These are phyloP conservation scores for Aciculoconidium aculeatum DNA, from an alignment of 805 yeast species.

Conservation along the genomic window DNA sequence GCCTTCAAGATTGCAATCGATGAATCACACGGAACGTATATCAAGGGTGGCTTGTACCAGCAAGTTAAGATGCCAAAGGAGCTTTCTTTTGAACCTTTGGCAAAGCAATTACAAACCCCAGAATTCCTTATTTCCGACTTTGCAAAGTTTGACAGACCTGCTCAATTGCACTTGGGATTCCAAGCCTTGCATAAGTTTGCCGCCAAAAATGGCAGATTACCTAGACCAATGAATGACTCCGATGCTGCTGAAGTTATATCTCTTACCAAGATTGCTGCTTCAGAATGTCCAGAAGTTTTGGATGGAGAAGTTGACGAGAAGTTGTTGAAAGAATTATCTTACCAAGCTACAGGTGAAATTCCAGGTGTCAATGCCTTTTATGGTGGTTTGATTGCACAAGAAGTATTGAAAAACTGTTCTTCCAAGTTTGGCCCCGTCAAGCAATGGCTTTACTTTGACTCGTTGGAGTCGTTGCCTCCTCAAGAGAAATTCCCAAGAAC, in stretches of 20 bases:
- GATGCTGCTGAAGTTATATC: conserved; percentile 67
- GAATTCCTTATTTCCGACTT: conserved; percentile 79
- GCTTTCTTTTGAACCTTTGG: conserved; percentile 57
- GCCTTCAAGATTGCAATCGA: conserved; percentile 72
- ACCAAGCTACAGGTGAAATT: conserved; percentile 85
- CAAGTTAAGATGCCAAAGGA: conserved; percentile 82
- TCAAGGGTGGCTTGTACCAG: conserved; percentile 83
- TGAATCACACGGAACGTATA: conserved; percentile 54
- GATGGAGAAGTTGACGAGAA: conserved; percentile 55
- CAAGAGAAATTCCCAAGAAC: conserved; percentile 51
- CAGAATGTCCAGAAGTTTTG: conserved; percentile 50
- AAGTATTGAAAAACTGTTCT: conserved; percentile 89
- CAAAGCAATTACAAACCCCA: conserved; percentile 65
- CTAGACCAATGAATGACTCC: conserved; percentile 67
- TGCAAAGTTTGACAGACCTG: conserved; percentile 91
- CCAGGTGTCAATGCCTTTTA: conserved; percentile 85
- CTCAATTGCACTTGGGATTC: conserved; percentile 86
- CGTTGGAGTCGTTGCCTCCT: conserved; percentile 83
- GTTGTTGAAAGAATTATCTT: conserved; percentile 66
- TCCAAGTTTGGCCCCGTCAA: conserved; percentile 92
- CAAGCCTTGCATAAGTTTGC: conserved; percentile 79
- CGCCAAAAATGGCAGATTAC: conserved; percentile 59
- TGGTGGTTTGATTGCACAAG: conserved; percentile 96
- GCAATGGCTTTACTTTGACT: conserved; percentile 90
- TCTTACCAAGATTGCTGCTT: conserved; percentile 53